Percentiles rank a stretch among this genome's conserved stretches.
phyloP scores from a whole-genome alignment of 805 yeast species.

The Lachancea fermentati region DNA sequence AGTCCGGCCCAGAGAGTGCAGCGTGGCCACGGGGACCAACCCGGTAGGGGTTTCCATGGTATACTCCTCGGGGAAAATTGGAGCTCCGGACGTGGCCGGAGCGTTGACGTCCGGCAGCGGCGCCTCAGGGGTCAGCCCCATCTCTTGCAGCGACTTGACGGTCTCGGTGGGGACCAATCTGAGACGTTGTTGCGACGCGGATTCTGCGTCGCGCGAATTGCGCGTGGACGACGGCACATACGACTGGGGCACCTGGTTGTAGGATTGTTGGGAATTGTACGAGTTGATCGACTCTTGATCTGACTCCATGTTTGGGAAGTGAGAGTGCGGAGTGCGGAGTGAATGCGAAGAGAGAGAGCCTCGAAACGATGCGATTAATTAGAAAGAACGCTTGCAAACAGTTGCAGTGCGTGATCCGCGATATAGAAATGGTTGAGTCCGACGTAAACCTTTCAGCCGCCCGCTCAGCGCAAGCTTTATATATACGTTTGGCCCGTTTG shows the following conservation, averaged over 20 bases:
- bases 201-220: slow-evolving; percentile 2
- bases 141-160: slow-evolving; percentile 55
- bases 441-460: not conserved
- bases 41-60: slow-evolving; percentile 86
- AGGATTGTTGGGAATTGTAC: slow-evolving; percentile 15
- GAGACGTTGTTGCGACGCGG: slow-evolving; percentile 8
- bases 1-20: slow-evolving; percentile 61
- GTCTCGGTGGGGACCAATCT: slow-evolving; percentile 53
- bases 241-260: slow-evolving; percentile 12
- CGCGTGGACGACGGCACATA: slow-evolving; percentile 10
- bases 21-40: slow-evolving; percentile 71
- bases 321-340: not conserved
- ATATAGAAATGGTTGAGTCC: too few relatives aligned
- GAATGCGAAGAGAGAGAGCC: not conserved
- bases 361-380: not conserved
- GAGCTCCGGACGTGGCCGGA: slow-evolving; percentile 43
- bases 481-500: not conserved
- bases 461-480: slow-evolving; percentile 1
- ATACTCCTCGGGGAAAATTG: slow-evolving; percentile 90
- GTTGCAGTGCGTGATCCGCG: not conserved
- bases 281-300: slow-evolving; percentile 20
- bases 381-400: not conserved
- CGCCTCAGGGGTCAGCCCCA: slow-evolving; percentile 52
- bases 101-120: slow-evolving; percentile 54
- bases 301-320: slow-evolving; percentile 5